A percentile compares a stretch with the other conserved stretches of the same genome.
Conservation (phyloP, 73 alveolate species). For the Paramecium sexaurelia region DNA sequence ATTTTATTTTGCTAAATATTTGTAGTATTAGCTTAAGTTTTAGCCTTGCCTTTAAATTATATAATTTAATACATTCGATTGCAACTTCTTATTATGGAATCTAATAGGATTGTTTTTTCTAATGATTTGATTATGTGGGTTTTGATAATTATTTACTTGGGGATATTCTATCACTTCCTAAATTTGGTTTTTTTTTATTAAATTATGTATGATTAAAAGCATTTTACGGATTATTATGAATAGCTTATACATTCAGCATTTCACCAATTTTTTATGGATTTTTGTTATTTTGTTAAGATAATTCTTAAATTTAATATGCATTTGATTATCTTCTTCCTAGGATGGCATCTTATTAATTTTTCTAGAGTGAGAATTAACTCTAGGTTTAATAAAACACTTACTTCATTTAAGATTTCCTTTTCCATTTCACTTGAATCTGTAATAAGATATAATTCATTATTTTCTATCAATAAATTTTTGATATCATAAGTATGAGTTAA, state of each 20-base stretch:
- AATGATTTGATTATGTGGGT: background rate
- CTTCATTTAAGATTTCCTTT: conserved; percentile 41
- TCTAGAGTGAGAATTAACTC: conserved; percentile 37
- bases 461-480: background rate
- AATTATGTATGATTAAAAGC: background rate
- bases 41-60: background rate
- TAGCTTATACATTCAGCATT: background rate
- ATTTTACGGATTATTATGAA: background rate
- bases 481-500: conserved; percentile 47
- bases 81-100: background rate
- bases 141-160: background rate
- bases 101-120: background rate
- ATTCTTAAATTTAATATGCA: background rate
- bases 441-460: conserved; percentile 39
- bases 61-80: background rate
- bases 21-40: background rate
- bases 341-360: background rate
- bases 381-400: background rate
- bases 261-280: background rate
- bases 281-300: background rate
- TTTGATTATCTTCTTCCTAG: conserved; percentile 29
- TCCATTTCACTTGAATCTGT: conserved; percentile 59
- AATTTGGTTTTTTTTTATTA: conserved; percentile 30
- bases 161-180: conserved; percentile 45
- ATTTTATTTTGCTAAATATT: background rate